Percentiles rank a stretch among this genome's conserved stretches.
Evolutionary conservation across 1,284 basidiomycete genomes (phyloP).

Genomic region (Waitea zeae): DNA sequence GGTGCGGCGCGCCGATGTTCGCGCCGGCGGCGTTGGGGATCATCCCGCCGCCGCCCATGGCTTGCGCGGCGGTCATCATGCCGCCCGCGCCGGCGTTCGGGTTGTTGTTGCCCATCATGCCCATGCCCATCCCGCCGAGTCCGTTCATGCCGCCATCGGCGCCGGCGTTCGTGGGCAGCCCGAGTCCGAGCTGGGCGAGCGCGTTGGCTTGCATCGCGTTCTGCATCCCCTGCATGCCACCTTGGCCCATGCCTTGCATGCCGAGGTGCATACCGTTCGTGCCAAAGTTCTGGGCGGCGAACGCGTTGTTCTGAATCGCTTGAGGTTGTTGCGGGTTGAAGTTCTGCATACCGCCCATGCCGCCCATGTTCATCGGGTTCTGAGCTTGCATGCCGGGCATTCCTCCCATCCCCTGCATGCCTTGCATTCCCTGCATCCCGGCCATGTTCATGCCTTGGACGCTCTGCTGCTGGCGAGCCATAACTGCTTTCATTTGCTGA

Average conservation of each 20-base stretch:
- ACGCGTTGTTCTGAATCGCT: neutral
- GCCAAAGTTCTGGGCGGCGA: too few relatives aligned
- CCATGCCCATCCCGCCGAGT: conserved; percentile 3
- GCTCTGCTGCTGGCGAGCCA: conserved; percentile 4
- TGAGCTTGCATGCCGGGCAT: conserved; percentile 1
- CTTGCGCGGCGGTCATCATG: neutral
- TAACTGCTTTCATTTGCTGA: too few relatives aligned
- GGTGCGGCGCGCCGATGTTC: neutral
- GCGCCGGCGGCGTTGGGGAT: neutral
- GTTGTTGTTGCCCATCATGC: conserved; percentile 1
- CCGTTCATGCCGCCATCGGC: conserved; percentile 9
- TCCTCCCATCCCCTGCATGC: too few relatives aligned
- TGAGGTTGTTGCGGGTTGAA: neutral
- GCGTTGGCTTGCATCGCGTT: too few relatives aligned
- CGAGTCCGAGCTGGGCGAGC: too few relatives aligned
- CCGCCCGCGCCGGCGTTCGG: conserved; percentile 7
- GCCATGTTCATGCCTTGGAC: conserved; percentile 1
- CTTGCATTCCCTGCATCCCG: too few relatives aligned
- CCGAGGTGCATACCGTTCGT: too few relatives aligned
- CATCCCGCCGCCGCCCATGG: too few relatives aligned
- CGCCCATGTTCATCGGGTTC: conserved; percentile 3
- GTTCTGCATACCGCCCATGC: neutral
- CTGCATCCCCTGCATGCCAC: too few relatives aligned
- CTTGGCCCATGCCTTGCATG: too few relatives aligned
- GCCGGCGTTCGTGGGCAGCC: too few relatives aligned